Evolutionary conservation across 805 yeast species (phyloP).

Genomic region (Yarrowia sp.): DNA sequence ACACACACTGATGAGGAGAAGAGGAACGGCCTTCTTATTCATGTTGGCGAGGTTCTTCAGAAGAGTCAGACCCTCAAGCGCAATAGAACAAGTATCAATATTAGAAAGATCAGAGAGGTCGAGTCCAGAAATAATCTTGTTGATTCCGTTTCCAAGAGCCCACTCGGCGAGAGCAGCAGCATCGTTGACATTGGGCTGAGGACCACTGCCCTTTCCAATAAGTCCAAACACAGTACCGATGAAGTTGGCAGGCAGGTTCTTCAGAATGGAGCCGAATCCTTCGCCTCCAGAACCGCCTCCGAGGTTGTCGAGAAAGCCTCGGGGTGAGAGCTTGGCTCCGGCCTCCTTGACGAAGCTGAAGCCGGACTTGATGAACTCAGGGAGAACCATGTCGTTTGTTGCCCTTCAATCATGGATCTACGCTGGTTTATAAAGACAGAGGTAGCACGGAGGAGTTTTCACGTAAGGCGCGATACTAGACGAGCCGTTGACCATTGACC

Average conservation of each 20-base stretch:
- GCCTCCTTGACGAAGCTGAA: not conserved
- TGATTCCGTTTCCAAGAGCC: not conserved
- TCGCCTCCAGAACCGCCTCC: not conserved
- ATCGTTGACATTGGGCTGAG: not conserved
- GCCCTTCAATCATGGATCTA: no score
- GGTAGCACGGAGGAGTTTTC: no score
- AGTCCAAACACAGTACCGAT: not conserved
- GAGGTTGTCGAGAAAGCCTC: not conserved
- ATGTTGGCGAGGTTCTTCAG: not conserved
- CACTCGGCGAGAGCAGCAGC: not conserved
- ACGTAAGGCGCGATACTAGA: not conserved
- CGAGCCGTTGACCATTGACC: not conserved
- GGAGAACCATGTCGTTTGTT: conserved; percentile 4
- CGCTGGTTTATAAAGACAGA: no score
- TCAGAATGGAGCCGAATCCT: not conserved
- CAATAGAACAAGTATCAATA: not conserved
- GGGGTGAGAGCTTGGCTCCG: not conserved
- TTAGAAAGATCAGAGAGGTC: no score
- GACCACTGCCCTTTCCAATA: not conserved
- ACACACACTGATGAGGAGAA: not conserved
- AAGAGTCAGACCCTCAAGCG: not conserved
- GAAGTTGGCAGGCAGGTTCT: not conserved
- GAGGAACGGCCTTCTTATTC: conserved; percentile 8
- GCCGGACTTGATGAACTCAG: conserved; percentile 1
- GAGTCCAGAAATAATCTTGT: not conserved